Evolutionary conservation across 257 asterid genomes (phyloP), one percentile per base, ranked within the genome.

Genomic region (Plectranthus barbatus): DNA sequence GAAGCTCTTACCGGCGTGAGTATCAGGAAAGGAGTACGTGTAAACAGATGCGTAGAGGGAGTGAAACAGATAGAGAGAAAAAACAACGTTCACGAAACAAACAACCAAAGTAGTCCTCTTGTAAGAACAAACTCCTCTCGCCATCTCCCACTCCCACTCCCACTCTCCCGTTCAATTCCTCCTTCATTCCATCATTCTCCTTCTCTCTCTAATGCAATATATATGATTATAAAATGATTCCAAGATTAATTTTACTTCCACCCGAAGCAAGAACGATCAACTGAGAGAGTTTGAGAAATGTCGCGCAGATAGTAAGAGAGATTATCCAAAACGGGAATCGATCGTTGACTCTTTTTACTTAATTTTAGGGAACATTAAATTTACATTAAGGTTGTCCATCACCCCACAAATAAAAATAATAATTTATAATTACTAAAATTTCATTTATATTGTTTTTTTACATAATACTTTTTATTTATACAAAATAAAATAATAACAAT

Each of bases 41-140:
- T 84, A 92, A 33, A 86, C 83, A 33, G 94, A 84, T 61, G 77
- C 69, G 74, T 83, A 91, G 39, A 86, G 86, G 34, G 90, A 83
- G 67, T 71, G 97, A 70, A 91, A 84, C 74, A 86, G 92, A 77
- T 72, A 86, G 47, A 91, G 83, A 37, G 90, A 93, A 71, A 91
- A 81, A 26, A 81, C 79, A 57, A 91, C 74, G 83, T 91, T 91
- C 57, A 86, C 56, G 20, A 86, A 78, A 56, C 95, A 91, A 60
- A 85, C 81, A 47, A 80, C 40, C 56, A 88, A 62, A 7, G 89
- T 86, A 5, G 88, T 79, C 65, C 81, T 69, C 90, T 82, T 91
- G 86, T 88, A 86, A n/a, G 96, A 83, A 74, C 87, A 82, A 76
- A 83, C 93, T 60, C 74, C 85, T 73, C 96, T 88, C 74, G 97